Conservation (phyloP, 2,329 filamentous ascomycete genomes). For the Fusarium virguliforme region DNA sequence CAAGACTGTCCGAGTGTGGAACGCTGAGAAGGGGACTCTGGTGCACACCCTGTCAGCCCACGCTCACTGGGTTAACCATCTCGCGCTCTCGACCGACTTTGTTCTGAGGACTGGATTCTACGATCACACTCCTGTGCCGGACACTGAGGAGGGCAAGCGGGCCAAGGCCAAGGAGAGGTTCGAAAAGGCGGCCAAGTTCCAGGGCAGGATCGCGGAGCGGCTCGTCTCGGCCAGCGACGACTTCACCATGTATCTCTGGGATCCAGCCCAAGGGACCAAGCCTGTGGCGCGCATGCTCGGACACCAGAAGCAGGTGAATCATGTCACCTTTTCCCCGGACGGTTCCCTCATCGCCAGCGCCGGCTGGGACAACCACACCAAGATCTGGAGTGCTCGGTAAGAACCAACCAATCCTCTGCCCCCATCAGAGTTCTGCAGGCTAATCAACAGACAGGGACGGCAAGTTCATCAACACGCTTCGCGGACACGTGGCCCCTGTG, state of each 20-base stretch:
- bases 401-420: conserved; percentile 25
- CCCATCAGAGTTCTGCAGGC: conserved; percentile 5
- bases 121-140: conserved; percentile 83
- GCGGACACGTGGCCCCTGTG: conserved; percentile 90
- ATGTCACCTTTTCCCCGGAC: conserved; percentile 94
- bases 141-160: conserved; percentile 78
- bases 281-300: conserved; percentile 91
- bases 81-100: conserved; percentile 94
- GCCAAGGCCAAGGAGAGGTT: conserved; percentile 86
- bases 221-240: conserved; percentile 94
- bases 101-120: conserved; percentile 88
- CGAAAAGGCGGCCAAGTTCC: conserved; percentile 84
- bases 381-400: conserved; percentile 87
- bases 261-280: conserved; percentile 83
- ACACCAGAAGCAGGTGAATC: conserved; percentile 97
- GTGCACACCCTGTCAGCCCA: conserved; percentile 86
- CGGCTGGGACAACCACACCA: conserved; percentile 95
- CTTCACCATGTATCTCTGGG: conserved; percentile 97
- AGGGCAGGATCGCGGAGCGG: conserved; percentile 84
- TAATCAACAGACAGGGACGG: conserved; percentile 65
- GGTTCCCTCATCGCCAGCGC: conserved; percentile 89
- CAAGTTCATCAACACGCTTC: conserved; percentile 88
- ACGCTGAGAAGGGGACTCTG: conserved; percentile 83
- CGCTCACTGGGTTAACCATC: conserved; percentile 95
- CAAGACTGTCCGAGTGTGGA: conserved; percentile 94